Conservation (phyloP, 2,329 filamentous ascomycete species). For the Phialophora macrospora region DNA sequence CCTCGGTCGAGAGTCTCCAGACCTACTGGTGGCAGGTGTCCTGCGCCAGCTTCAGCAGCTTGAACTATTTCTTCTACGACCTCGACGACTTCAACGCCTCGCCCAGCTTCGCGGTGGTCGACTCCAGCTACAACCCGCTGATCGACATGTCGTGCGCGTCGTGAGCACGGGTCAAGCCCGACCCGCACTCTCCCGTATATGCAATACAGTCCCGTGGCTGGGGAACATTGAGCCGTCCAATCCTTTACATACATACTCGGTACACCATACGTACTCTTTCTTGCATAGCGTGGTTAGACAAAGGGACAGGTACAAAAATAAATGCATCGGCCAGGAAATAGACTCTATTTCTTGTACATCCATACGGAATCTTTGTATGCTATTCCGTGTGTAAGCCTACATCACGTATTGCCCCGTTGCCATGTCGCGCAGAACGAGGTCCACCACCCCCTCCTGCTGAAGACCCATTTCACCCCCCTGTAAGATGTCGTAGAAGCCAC, state of each 20-base stretch:
- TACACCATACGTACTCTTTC: neutral
- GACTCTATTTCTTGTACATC: constrained; percentile 14
- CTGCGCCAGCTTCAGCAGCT: constrained; percentile 68
- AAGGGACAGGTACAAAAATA: neutral
- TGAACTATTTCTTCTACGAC: constrained; percentile 77
- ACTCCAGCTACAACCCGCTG: constrained; percentile 47
- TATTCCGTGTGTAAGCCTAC: neutral
- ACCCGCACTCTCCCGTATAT: neutral
- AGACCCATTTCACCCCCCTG: neutral
- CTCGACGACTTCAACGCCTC: constrained; percentile 68
- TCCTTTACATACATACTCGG: constrained; percentile 11
- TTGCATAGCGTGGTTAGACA: constrained; percentile 25
- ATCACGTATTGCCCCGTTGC: too few species aligned
- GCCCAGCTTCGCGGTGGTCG: constrained; percentile 74
- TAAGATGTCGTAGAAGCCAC: too few species aligned
- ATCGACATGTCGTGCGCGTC: constrained; percentile 46
- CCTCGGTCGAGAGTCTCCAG: constrained; percentile 71
- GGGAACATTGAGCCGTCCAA: constrained; percentile 12
- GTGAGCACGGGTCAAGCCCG: constrained; percentile 1
- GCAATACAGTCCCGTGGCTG: constrained; percentile 1
- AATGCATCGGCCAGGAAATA: constrained; percentile 2
- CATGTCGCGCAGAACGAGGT: too few species aligned
- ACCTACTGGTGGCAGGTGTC: constrained; percentile 80
- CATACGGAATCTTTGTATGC: neutral
- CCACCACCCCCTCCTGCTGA: too few species aligned